Base-by-base conservation (phyloP, 345 rosid species). In the Salix suchowensis region DNA sequence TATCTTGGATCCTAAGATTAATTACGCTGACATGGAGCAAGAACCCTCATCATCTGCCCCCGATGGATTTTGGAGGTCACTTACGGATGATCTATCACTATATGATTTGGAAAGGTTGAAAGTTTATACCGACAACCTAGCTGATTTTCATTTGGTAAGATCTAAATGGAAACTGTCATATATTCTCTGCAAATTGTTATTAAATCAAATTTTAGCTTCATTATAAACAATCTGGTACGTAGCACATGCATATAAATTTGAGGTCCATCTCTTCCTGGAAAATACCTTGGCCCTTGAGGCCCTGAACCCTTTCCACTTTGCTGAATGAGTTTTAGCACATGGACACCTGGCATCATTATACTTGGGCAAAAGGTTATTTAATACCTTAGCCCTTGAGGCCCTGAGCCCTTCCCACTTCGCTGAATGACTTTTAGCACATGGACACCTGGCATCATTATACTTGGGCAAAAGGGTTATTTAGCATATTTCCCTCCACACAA, bases 1-100 rank as follows among this genome's bases (percentile, higher is more conserved):
- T 82, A 84, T 96, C 81, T 64, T 96, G 85, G 94, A 91, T 86
- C 98, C 99, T 4, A 92, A 88, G 81, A 90, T 92, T 81, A 86
- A 90, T 77, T 96, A 88, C 79, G 23, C 77, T 4, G 87, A 85
- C 76, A 66, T 55, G 23, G 76, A 74, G 60, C 18, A 32, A 61
- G 88, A 80, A 48, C 78, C 87, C 55, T 32, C 79, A 4, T 46
- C 75, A 50, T 83, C 84, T 46, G 50, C 74, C 76, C 82, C 91
- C 39, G 90, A 91, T 60, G 88, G 79, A 78, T 83, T 76, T 76
- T 86, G 84, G 87, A 90, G 72, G 81, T 87, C 87, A 61, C 83
- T 84, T 39, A 82, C 74, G 65, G 84, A 78, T 71, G 71, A 84
- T 39, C 52, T 91, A 46, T 89, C 97, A 68, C 92, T 90, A 11